Evolutionary conservation across 768 basidiomycete genomes (phyloP).

Genomic region (Suillus spraguei): DNA sequence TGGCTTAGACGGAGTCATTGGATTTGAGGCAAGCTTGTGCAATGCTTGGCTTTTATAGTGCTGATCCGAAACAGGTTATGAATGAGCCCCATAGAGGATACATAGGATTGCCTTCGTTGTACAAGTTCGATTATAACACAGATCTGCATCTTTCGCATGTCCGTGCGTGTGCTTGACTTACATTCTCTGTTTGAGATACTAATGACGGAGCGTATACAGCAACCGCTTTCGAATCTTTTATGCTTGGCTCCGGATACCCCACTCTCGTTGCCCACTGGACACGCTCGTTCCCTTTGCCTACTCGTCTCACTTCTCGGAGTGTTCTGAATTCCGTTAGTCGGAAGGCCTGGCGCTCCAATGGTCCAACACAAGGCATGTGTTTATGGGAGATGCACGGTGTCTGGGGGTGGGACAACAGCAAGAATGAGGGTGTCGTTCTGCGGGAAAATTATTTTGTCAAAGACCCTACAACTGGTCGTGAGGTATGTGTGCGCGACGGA

Average conservation of each 20-base stretch:
- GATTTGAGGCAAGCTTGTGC: constrained; percentile 74
- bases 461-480: constrained; percentile 62
- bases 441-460: constrained; percentile 84
- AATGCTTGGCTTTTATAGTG: background rate
- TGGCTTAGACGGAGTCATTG: constrained; percentile 77
- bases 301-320: constrained; percentile 57
- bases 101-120: constrained; percentile 77
- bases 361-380: constrained; percentile 73
- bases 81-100: constrained; percentile 97
- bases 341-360: constrained; percentile 73
- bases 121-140: constrained; percentile 91
- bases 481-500: constrained; percentile 41
- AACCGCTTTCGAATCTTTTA: constrained; percentile 85
- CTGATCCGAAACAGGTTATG: constrained; percentile 61
- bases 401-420: constrained; percentile 82
- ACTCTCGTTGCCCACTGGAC: constrained; percentile 79
- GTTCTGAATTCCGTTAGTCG: constrained; percentile 61
- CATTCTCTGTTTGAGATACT: background rate
- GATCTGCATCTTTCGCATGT: constrained; percentile 85
- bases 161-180: constrained; percentile 49
- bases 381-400: constrained; percentile 93
- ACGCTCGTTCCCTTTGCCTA: constrained; percentile 89
- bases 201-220: constrained; percentile 43
- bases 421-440: constrained; percentile 70
- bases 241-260: constrained; percentile 88